Evolutionary conservation across 192 early-diverging fungal species (phyloP), one percentile per base, ranked within the genome.

Genomic region (Rhizophagus clarus): DNA sequence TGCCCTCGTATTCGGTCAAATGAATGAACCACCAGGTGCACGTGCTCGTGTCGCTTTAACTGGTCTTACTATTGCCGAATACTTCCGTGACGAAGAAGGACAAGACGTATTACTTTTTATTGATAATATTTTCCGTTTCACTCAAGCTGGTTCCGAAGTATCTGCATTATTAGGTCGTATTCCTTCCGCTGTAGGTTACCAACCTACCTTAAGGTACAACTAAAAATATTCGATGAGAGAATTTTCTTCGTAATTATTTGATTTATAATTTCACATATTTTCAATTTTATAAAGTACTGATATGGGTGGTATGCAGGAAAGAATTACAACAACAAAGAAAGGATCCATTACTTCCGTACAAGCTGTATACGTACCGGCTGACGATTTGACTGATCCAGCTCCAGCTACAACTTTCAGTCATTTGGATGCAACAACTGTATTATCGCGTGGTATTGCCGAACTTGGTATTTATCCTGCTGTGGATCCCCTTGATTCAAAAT

Each of bases 81-180:
- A 99, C 91, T 99, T 99, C 96, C 96, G 97, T 95, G 97, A 99
- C 90, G 93, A 95, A 85, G 97, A 99, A 88, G 96, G 96, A 83
- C 96, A 99, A 91, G 97, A 99, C 85, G 97, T 99, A 92, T 91
- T 99, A 81, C 93, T 99, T 83, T 99, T 99, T 91, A 95, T 99
- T 87, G 97, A 99, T 94, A 99, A 99, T 94, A 97, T 99, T 94
- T 99, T 99, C 96, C 92, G 97, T 86, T 99, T 99, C 93, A 99
- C 96, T 66, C 97, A 99, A 90, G 97, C 97, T 87, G 97, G 97
- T 96, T 99, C 97, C 79, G 97, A 99, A 87, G 97, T 98, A 92
- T 99, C 97, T 90, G 96, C 97, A 74, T 90, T 99, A 83, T 92
- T 99, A 82, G 96, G 96, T 85, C 96, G 97, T 96, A 99, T 99